Conservation (phyloP, 495 filamentous ascomycete genomes). For the Usnea hakonensis region DNA sequence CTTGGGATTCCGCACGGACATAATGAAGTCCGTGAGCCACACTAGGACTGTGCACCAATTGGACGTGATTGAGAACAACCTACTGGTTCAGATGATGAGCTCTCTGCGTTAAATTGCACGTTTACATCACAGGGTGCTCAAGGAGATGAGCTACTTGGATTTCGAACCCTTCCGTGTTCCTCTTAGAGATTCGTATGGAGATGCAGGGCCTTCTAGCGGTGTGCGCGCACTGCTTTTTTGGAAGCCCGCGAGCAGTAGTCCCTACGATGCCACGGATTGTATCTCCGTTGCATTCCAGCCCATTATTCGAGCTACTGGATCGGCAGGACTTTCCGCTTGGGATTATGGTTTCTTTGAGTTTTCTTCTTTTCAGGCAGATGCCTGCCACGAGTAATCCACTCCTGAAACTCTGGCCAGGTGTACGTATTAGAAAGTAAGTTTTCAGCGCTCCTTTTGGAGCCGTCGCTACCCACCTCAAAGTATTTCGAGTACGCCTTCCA, state of each 20-base stretch:
- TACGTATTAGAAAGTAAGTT: not conserved
- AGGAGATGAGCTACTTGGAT: not conserved
- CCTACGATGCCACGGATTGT: not conserved
- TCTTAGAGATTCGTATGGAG: not conserved
- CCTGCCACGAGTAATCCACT: not conserved
- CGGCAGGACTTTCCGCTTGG: conserved; percentile 1
- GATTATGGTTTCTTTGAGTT: not conserved
- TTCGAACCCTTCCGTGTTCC: not conserved
- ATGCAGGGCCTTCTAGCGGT: conserved; percentile 4
- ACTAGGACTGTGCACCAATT: not conserved
- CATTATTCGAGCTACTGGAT: not conserved
- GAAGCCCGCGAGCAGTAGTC: not conserved
- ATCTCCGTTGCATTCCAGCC: not conserved
- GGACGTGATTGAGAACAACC: not conserved
- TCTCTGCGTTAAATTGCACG: not conserved
- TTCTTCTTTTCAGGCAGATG: not conserved
- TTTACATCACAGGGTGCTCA: conserved; percentile 1
- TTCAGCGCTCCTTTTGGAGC: not conserved
- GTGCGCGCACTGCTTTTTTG: not conserved
- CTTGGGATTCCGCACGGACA: not conserved
- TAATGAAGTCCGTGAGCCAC: not conserved
- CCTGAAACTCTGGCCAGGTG: not conserved
- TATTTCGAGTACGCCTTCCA: not conserved
- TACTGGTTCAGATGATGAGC: not conserved
- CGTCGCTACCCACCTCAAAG: not conserved